Conservation (phyloP, 176 grass and related monocot genomes). For the Tillandsia leiboldiana region DNA sequence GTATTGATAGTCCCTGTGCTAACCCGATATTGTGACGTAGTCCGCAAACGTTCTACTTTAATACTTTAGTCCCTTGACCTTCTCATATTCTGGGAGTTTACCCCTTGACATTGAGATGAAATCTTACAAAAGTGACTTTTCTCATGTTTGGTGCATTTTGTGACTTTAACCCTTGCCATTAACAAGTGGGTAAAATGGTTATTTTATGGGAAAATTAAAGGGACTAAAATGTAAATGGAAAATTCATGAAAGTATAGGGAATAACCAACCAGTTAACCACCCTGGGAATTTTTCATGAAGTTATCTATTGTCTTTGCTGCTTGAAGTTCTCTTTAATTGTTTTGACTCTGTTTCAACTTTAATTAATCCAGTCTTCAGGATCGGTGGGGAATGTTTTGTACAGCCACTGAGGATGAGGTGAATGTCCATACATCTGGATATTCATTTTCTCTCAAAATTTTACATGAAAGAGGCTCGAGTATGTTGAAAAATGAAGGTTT, state of each 20-base stretch:
- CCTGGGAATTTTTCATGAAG: too few species aligned
- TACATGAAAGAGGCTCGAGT: conserved; percentile 64
- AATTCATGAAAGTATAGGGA: neutral
- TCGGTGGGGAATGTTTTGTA: conserved; percentile 43
- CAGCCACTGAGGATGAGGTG: conserved; percentile 78
- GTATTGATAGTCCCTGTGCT: too few species aligned
- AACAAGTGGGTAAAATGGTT: neutral
- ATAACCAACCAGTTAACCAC: neutral
- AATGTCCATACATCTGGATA: conserved; percentile 81
- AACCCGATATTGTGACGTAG: too few species aligned
- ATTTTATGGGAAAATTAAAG: conserved; percentile 6
- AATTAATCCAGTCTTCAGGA: conserved; percentile 60
- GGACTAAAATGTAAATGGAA: neutral
- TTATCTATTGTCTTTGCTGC: too few species aligned
- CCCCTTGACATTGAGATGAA: too few species aligned
- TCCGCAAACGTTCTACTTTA: too few species aligned
- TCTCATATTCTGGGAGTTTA: too few species aligned
- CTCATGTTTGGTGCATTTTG: too few species aligned
- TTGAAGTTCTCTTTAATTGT: too few species aligned
- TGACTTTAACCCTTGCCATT: too few species aligned
- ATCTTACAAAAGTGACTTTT: too few species aligned
- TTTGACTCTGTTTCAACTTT: conserved; percentile 4
- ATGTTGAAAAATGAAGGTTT: conserved; percentile 57
- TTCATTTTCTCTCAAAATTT: conserved; percentile 83
- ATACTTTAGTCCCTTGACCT: too few species aligned